phyloP scores from a whole-genome alignment of 1,284 basidiomycete species.

The Cryptococcus wingfieldii region DNA sequence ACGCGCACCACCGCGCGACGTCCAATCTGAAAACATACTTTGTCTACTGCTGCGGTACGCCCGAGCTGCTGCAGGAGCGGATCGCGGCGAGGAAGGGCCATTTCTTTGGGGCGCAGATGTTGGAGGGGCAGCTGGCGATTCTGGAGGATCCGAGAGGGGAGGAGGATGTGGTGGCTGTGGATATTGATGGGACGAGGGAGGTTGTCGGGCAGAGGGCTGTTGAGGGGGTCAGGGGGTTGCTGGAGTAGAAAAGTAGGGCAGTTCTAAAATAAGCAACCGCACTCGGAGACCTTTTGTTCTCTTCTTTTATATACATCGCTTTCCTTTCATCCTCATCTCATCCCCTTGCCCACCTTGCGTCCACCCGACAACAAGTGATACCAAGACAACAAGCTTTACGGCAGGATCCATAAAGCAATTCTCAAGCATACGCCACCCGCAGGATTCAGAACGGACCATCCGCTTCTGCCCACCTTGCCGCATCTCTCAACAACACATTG shows the following conservation, averaged over 20 bases:
- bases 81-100: slow-evolving; percentile 72
- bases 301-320: too few relatives aligned
- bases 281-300: too few relatives aligned
- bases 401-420: background rate
- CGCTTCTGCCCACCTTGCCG: too few relatives aligned
- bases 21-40: slow-evolving; percentile 63
- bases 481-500: too few relatives aligned
- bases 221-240: slow-evolving; percentile 31
- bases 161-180: slow-evolving; percentile 63
- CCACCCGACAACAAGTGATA: too few relatives aligned
- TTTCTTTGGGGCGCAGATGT: slow-evolving; percentile 84
- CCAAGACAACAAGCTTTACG: too few relatives aligned
- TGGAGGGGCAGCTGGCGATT: slow-evolving; percentile 75
- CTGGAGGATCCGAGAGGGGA: slow-evolving; percentile 73
- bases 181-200: slow-evolving; percentile 57
- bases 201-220: slow-evolving; percentile 55
- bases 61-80: slow-evolving; percentile 61
- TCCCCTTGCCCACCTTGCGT: too few relatives aligned
- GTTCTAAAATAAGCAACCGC: too few relatives aligned
- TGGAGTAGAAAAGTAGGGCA: slow-evolving; percentile 13
- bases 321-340: too few relatives aligned
- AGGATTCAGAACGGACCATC: background rate
- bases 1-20: slow-evolving; percentile 31
- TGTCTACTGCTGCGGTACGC: slow-evolving; percentile 71
- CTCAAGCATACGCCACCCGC: background rate